These are phyloP conservation scores for Solanum hybrid DNA, from an alignment of 305 asterid species.

Conservation along the genomic window DNA sequence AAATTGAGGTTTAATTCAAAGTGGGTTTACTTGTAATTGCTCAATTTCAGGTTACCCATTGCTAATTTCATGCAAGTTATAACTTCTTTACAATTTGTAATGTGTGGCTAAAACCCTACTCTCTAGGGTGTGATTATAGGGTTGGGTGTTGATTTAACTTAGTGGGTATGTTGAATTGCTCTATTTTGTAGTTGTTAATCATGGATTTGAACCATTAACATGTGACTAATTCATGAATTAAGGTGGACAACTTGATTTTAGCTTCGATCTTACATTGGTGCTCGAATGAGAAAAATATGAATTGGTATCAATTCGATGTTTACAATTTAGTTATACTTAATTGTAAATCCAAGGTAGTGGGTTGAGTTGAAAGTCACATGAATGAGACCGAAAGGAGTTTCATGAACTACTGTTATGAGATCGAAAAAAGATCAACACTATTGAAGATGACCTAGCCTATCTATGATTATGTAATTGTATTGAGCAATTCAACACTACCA, in stretches of 20 bases:
- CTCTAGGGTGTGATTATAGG: background rate
- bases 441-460: background rate
- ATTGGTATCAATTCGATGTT: no score
- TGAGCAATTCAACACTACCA: background rate
- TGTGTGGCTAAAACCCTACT: background rate
- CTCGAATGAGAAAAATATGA: no score
- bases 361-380: background rate
- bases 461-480: background rate
- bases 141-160: background rate
- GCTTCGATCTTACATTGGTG: no score
- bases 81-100: background rate
- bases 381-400: background rate
- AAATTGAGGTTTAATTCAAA: background rate
- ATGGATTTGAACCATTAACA: background rate
- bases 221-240: background rate
- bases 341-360: background rate
- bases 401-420: background rate
- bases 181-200: background rate
- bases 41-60: background rate
- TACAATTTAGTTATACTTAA: no score
- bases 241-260: background rate
- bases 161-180: background rate
- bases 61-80: background rate
- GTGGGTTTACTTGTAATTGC: background rate
- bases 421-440: background rate